Conservation (phyloP, 306 rosid genomes). For the Carpinus fangiana region DNA sequence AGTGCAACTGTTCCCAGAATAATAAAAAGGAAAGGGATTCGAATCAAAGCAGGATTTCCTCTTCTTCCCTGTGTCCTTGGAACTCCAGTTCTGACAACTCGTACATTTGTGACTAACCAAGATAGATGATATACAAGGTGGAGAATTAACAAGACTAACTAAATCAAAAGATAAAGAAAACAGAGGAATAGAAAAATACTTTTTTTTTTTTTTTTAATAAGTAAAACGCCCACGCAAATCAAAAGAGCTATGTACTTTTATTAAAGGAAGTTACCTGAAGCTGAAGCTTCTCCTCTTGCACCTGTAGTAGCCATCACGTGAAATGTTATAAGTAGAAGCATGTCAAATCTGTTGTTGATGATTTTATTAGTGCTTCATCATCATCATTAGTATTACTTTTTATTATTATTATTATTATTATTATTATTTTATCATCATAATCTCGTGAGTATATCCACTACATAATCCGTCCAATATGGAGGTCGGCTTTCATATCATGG, state of each 20-base stretch:
- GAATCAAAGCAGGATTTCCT: constrained; percentile 50
- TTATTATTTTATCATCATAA: constrained; percentile 7
- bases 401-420: no score
- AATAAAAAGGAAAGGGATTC: constrained; percentile 58
- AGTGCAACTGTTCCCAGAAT: constrained; percentile 66
- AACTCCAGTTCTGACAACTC: constrained; percentile 70
- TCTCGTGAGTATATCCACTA: background rate
- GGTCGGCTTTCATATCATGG: constrained; percentile 17
- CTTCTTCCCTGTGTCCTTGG: constrained; percentile 60
- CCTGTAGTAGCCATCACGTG: constrained; percentile 44
- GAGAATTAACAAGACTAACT: background rate
- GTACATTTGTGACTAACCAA: constrained; percentile 45
- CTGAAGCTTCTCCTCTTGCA: constrained; percentile 36
- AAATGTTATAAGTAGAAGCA: constrained; percentile 18
- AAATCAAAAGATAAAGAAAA: background rate
- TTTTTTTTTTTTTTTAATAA: background rate
- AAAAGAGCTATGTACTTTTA: background rate
- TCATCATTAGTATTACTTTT: no score
- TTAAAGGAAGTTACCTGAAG: constrained; percentile 48
- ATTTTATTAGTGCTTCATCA: background rate
- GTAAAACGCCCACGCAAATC: no score
- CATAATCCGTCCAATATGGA: constrained; percentile 7
- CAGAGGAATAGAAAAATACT: constrained; percentile 1
- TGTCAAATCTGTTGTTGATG: constrained; percentile 4
- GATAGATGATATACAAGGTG: background rate